phyloP scores from a whole-genome alignment of 2,329 filamentous ascomycete species.

The Grosmannia serpens region DNA sequence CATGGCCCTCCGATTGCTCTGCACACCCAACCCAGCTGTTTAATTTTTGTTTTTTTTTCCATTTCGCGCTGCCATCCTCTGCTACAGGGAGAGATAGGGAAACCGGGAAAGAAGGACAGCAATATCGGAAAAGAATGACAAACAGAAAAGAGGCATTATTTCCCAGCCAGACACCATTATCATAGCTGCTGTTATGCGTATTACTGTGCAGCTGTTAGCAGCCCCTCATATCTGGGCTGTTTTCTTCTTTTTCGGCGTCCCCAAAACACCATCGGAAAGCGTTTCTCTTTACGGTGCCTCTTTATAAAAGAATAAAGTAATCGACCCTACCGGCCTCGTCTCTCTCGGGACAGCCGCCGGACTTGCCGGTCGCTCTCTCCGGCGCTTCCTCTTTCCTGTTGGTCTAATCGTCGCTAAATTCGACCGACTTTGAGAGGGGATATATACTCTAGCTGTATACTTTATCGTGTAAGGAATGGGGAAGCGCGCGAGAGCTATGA shows the following conservation, averaged over 20 bases:
- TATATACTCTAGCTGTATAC: conserved; percentile 2
- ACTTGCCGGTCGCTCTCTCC: background rate
- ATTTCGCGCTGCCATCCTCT: background rate
- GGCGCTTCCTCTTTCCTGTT: background rate
- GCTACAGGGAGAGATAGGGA: background rate
- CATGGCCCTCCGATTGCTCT: too few species aligned
- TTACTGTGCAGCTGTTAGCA: background rate
- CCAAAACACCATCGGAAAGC: too few species aligned
- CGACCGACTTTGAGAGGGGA: background rate
- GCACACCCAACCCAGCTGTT: background rate
- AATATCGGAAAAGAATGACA: background rate
- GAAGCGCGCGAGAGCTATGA: background rate
- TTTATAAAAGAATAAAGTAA: too few species aligned
- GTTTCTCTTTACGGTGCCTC: too few species aligned
- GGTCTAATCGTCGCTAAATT: background rate
- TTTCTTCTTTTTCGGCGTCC: too few species aligned
- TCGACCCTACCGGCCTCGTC: too few species aligned
- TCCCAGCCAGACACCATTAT: background rate
- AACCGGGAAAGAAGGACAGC: too few species aligned
- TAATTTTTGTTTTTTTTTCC: background rate
- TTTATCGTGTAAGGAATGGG: background rate
- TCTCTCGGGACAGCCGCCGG: background rate
- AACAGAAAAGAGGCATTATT: background rate
- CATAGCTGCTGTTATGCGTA: background rate
- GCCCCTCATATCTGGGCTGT: too few species aligned